Evolutionary conservation across 176 grass and related monocot genomes (phyloP).

Genomic region (Oryza rufipogon): DNA sequence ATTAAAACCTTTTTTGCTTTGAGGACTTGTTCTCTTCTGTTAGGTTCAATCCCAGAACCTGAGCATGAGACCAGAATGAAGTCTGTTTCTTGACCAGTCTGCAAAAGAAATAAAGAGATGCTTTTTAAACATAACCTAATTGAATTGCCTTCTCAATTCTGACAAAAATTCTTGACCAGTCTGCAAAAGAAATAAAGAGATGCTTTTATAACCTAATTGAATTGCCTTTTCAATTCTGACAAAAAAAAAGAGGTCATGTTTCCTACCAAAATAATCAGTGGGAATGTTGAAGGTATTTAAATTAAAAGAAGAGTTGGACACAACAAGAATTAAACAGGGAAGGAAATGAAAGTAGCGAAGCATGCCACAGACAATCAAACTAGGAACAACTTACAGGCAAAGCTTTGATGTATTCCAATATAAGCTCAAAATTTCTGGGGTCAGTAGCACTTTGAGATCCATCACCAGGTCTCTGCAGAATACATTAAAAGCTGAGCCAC

Average conservation of each 20-base stretch:
- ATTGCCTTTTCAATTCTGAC: background rate
- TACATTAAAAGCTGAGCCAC: slow-evolving; percentile 30
- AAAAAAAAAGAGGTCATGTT: background rate
- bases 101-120: slow-evolving; percentile 33
- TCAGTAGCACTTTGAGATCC: slow-evolving; percentile 70
- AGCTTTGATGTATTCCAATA: slow-evolving; percentile 94
- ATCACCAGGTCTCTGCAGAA: slow-evolving; percentile 81
- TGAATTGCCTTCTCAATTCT: no score
- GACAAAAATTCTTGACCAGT: no score
- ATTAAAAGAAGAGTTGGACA: background rate
- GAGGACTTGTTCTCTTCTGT: slow-evolving; percentile 93
- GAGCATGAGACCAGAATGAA: slow-evolving; percentile 94
- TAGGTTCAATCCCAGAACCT: slow-evolving; percentile 86
- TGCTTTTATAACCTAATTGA: no score
- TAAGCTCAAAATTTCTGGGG: slow-evolving; percentile 87
- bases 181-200: no score
- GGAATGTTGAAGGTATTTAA: slow-evolving; percentile 21
- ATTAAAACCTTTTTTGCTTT: slow-evolving; percentile 89
- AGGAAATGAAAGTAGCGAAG: slow-evolving; percentile 12
- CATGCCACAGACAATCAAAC: background rate
- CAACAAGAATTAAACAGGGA: background rate
- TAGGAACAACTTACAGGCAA: slow-evolving; percentile 75
- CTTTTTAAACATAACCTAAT: slow-evolving; percentile 4
- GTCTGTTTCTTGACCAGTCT: slow-evolving; percentile 93
- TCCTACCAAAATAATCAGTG: background rate